Percentiles rank a stretch among this genome's conserved stretches.
These are phyloP conservation scores for Herpetomonas samuelpessoai DNA, from an alignment of 208 protist genomes.

Conservation along the genomic window DNA sequence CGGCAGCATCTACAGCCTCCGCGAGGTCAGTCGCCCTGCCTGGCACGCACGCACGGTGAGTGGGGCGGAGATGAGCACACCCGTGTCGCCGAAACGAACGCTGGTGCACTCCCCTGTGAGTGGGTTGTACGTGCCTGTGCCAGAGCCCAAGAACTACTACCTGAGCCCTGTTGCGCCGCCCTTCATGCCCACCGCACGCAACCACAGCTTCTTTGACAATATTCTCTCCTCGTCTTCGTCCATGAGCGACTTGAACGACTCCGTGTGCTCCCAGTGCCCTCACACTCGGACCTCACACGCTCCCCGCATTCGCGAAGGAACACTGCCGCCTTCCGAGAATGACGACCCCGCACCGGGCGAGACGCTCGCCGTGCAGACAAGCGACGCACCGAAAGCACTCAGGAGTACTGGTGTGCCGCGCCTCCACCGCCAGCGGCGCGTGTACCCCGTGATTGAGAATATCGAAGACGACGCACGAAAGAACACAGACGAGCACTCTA, in stretches of 20 bases:
- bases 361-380: neutral
- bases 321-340: too few species aligned
- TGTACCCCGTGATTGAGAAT: neutral
- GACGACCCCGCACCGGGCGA: neutral
- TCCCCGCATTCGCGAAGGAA: too few species aligned
- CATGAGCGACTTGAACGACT: neutral
- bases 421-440: neutral
- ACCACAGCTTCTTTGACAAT: slow-evolving; percentile 27
- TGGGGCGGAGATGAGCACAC: neutral
- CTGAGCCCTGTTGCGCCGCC: slow-evolving; percentile 20
- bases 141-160: slow-evolving; percentile 3
- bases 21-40: neutral
- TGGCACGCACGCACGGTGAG: neutral
- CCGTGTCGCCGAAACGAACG: neutral
- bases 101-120: neutral
- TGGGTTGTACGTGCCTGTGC: neutral
- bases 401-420: too few species aligned
- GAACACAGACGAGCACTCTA: neutral
- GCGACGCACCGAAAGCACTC: neutral
- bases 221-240: neutral
- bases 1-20: neutral
- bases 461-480: neutral
- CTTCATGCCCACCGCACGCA: slow-evolving; percentile 24
- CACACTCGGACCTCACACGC: neutral
- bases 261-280: neutral